Evolutionary conservation across 2,329 filamentous ascomycete species (phyloP), one percentile per base, ranked within the genome.

Genomic region (Colletotrichum noveboracense): DNA sequence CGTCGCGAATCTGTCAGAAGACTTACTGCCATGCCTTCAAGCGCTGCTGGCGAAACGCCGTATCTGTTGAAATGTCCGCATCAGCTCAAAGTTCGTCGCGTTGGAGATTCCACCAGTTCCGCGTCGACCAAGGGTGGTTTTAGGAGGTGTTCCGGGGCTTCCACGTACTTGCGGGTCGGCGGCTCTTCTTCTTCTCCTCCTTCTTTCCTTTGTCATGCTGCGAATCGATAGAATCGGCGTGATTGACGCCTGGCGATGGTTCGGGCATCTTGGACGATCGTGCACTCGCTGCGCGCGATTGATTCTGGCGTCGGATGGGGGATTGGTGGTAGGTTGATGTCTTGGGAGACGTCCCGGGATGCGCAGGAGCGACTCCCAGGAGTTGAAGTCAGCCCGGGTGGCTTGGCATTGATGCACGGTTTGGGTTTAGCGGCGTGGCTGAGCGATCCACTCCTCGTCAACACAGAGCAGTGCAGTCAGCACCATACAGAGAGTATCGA

Each of bases 1-100:
- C 24, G 52, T 62, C 7, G 48, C 64, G 61, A 21, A 48, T 60
- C 32, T 75, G 64, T 78, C 70, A 84, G 89, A 79, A 61, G 56
- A 91, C 95, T 86, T 89, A 97, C 94, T 99, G 97, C 97, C 97
- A 99, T 88, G 97, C 97, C 87, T 98, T 98, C 85, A 99, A 87
- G 83, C 97, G 93, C 86, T 99, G 97, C 84, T 99, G 97, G 81
- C 97, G 92, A 84, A 98, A 99, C 13, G 97, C 97, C 75, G 96
- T 98, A 87, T 98, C 95, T 98, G 82, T 71, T 67, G 21, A 65
- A 36, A 24, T 21, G 32, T 14, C 13, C 24, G 14, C 72, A 34
- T 77, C 43, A 78, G 78, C 56, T 68, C 60, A 32, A 12, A 34
- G 3, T 9, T 48, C 34, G 14, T 76, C 38, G 26, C 18, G 34